Evolutionary conservation across 495 filamentous ascomycete species (phyloP), one percentile per base, ranked within the genome.

Genomic region (Evansstolkia leycettana): DNA sequence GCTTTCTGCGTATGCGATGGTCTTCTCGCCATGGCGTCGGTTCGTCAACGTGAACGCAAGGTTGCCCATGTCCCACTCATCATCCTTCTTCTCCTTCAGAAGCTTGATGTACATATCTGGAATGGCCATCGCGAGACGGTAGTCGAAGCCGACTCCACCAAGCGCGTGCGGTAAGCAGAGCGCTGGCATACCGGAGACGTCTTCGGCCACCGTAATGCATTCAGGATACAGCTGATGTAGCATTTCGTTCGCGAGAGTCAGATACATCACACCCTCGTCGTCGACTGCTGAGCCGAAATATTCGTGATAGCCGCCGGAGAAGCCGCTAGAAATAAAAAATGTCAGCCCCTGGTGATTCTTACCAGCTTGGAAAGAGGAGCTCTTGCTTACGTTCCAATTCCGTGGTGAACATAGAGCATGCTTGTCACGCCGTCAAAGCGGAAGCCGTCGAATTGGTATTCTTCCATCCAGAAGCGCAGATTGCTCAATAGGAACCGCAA

Each of bases 101-200:
- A 86, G 79, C 63, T 96, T 98, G 71, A 98, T 98, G 71, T 90
- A 98, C 81, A 96, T 80, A 59, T 98, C 90, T 10, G 90, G 90
- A 46, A 98, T 78, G 7, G 90, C 90, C 90, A 98, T 98, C 31
- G 86, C 90, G 13, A 98, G 78, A 45, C 90, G 75, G 60, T 98
- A 98, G 60, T 98, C 90, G 54, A 98, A 98, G 10, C 90, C 90
- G 40, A 94, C 74, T 26, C 90, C 90, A 11, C 90, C 90, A 5
- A 95, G 67, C 0, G 79, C 75, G 30, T 96, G 67, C 2, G 83
- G 72, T 6, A 96, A 61, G 58, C 90, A 96, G 28, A 98, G 65
- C 6, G 85, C 89, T 30, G 90, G 90, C 90, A 98, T 98, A 7
- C 90, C 90, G 15, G 88, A 95, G 17, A 98, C 90, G 51, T 98